phyloP scores from a whole-genome alignment of 257 asterid genomes.

The Echites panduratus region DNA sequence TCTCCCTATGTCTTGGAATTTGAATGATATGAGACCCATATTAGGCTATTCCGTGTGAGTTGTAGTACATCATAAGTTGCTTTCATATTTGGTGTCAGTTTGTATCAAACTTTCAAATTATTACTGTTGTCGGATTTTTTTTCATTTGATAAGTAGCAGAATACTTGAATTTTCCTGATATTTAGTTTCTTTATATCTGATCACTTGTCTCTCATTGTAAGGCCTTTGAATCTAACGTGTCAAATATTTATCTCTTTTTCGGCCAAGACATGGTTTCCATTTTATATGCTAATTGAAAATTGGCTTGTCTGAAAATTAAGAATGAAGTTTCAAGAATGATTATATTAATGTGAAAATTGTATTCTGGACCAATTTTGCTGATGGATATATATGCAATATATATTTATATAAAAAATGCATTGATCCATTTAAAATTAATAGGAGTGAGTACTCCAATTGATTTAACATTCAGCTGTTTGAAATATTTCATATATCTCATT shows the following conservation, averaged over 20 bases:
- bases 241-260: not conserved
- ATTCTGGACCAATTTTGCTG: no score
- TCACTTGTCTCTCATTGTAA: not conserved
- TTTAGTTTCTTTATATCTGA: not conserved
- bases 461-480: not conserved
- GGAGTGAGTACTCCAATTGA: not conserved
- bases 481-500: not conserved
- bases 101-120: no score
- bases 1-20: not conserved
- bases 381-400: no score
- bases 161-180: no score
- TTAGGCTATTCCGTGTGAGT: not conserved
- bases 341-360: no score
- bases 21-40: not conserved
- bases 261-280: not conserved
- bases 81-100: no score
- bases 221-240: not conserved
- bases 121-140: no score
- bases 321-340: not conserved
- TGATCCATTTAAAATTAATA: not conserved
- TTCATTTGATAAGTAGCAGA: no score
- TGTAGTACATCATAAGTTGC: not conserved
- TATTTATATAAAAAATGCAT: no score
- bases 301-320: not conserved
- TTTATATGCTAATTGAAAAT: not conserved